These are phyloP conservation scores for Ulota crispa DNA, from an alignment of 225 moss, liverwort and hornwort genomes.

Conservation along the genomic window DNA sequence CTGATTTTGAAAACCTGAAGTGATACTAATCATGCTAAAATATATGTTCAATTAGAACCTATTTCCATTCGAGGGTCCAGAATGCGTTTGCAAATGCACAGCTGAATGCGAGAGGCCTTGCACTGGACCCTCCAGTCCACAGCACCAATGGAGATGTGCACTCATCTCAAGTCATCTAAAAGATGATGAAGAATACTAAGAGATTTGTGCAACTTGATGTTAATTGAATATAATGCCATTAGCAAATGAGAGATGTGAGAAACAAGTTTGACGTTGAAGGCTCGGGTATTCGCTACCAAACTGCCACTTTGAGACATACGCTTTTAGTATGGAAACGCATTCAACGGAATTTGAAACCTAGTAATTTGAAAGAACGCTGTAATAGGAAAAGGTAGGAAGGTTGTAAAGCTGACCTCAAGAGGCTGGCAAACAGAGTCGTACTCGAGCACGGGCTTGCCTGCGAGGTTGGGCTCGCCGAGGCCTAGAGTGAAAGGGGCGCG, in stretches of 20 bases:
- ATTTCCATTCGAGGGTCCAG: no score
- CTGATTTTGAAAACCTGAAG: neutral
- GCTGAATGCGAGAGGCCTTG: no score
- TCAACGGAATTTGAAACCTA: neutral
- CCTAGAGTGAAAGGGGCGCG: constrained; percentile 68
- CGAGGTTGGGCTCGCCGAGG: constrained; percentile 69
- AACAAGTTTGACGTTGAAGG: neutral
- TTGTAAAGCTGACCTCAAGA: constrained; percentile 25
- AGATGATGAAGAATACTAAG: neutral
- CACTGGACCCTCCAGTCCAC: neutral
- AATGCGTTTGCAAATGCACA: no score
- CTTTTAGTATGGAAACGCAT: neutral
- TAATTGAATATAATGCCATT: neutral
- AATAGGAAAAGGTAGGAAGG: neutral
- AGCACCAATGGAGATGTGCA: neutral
- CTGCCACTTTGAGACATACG: neutral
- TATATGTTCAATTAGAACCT: no score
- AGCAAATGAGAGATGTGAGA: neutral
- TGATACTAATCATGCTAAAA: no score
- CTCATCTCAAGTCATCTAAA: neutral
- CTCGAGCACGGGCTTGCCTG: constrained; percentile 65
- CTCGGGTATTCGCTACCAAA: neutral
- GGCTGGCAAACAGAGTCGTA: constrained; percentile 69
- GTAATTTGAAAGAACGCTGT: neutral
- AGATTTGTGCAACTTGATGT: neutral